Evolutionary conservation across 306 rosid genomes (phyloP).

Genomic region (Sophora flavescens): DNA sequence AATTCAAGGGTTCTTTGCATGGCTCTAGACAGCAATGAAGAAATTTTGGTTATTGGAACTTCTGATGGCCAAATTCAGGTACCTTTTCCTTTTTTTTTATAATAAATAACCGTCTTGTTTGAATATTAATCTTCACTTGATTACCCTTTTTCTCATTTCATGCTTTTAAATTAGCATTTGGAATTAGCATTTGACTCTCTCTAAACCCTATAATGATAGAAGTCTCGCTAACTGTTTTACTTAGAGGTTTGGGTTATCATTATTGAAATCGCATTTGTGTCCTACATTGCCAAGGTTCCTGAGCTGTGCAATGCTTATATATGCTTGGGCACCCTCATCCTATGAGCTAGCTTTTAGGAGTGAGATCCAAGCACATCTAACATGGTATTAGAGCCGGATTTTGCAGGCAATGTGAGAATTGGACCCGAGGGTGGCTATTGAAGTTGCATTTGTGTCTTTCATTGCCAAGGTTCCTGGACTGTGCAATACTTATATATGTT

Average conservation of each 20-base stretch:
- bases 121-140: conserved; percentile 16
- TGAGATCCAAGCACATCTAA: too few species aligned
- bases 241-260: background rate
- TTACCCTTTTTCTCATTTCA: background rate
- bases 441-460: too few species aligned
- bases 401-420: too few species aligned
- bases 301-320: too few species aligned
- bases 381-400: too few species aligned
- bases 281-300: too few species aligned
- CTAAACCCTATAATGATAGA: background rate
- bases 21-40: conserved; percentile 74
- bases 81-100: background rate
- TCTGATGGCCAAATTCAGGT: conserved; percentile 93
- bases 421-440: too few species aligned
- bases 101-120: background rate
- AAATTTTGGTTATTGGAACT: conserved; percentile 81
- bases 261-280: too few species aligned
- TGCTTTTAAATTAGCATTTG: background rate
- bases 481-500: too few species aligned
- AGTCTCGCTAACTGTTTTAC: background rate
- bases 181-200: background rate
- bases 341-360: too few species aligned
- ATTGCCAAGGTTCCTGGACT: too few species aligned
- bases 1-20: conserved; percentile 75
- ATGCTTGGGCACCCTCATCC: too few species aligned